Evolutionary conservation across 257 asterid genomes (phyloP).

Genomic region (Cinchona pubescens): DNA sequence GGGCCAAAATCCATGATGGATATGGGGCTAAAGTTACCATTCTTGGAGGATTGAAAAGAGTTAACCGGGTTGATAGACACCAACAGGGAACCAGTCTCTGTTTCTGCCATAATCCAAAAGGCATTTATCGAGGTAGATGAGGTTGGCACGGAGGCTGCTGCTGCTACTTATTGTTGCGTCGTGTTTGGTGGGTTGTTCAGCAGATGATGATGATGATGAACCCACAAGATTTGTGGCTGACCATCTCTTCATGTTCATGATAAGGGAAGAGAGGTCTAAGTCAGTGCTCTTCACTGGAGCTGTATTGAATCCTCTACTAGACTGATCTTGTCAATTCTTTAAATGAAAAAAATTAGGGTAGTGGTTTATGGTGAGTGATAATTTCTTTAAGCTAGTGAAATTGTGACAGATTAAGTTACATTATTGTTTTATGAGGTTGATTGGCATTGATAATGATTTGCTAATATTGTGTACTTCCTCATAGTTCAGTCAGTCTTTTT

Average conservation of each 20-base stretch:
- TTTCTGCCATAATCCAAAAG: conserved; percentile 6
- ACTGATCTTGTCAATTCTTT: not conserved
- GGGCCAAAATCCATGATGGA: too few species aligned
- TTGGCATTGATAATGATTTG: too few species aligned
- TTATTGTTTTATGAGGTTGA: too few species aligned
- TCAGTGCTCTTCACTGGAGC: conserved; percentile 18
- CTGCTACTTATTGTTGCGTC: too few species aligned
- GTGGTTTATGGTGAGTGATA: too few species aligned
- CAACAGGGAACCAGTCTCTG: not conserved
- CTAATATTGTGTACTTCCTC: too few species aligned
- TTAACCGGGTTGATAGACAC: not conserved
- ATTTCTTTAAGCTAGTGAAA: too few species aligned
- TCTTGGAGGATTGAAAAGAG: not conserved
- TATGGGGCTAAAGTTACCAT: conserved; percentile 13
- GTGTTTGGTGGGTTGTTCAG: too few species aligned
- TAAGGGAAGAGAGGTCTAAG: conserved; percentile 17
- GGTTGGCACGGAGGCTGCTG: conserved; percentile 17
- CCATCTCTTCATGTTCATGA: conserved; percentile 23
- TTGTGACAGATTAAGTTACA: too few species aligned
- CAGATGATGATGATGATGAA: too few species aligned
- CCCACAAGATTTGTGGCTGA: conserved; percentile 23
- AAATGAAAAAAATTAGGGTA: too few species aligned
- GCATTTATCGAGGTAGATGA: conserved; percentile 20
- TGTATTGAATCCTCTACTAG: conserved; percentile 15
- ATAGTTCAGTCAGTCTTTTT: too few species aligned